These are phyloP conservation scores for Talaromyces adpressus DNA, from an alignment of 495 filamentous ascomycete genomes.

Conservation along the genomic window DNA sequence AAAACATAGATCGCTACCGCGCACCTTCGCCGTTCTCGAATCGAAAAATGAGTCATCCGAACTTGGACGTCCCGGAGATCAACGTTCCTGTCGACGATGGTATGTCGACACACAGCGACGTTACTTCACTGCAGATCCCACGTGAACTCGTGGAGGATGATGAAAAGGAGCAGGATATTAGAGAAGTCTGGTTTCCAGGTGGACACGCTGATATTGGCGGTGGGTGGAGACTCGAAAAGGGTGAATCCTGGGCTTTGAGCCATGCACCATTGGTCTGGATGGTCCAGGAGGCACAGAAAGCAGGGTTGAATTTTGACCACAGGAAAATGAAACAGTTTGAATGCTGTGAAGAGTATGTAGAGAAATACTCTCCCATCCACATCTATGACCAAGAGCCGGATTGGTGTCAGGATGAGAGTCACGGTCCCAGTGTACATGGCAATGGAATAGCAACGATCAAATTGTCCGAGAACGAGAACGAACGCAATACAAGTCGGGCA, in stretches of 20 bases:
- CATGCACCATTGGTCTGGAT: conserved; percentile 80
- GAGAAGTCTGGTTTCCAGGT: conserved; percentile 80
- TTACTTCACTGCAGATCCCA: conserved; percentile 29
- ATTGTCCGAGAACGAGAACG: conserved; percentile 15
- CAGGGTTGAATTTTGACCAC: conserved; percentile 64
- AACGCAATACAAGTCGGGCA: conserved; percentile 41
- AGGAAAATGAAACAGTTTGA: conserved; percentile 62
- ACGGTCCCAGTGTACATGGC: conserved; percentile 9
- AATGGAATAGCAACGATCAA: conserved; percentile 16
- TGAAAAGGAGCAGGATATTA: conserved; percentile 63
- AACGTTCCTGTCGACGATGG: conserved; percentile 25
- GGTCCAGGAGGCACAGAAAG: conserved; percentile 69
- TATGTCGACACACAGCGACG: conserved; percentile 28
- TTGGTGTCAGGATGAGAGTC: conserved; percentile 24
- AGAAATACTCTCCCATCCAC: conserved; percentile 36
- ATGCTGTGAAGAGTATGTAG: conserved; percentile 46
- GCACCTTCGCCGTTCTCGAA: conserved; percentile 24
- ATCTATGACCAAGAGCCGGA: conserved; percentile 16
- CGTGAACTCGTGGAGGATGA: conserved; percentile 32
- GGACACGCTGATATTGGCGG: conserved; percentile 80
- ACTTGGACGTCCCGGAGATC: conserved; percentile 23
- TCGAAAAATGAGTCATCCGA: conserved; percentile 6
- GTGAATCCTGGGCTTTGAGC: conserved; percentile 54
- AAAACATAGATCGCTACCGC: conserved; percentile 33
- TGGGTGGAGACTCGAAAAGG: conserved; percentile 61